Base-by-base conservation (phyloP, 1,284 basidiomycete species). In the Cystobasidium slooffiae region DNA sequence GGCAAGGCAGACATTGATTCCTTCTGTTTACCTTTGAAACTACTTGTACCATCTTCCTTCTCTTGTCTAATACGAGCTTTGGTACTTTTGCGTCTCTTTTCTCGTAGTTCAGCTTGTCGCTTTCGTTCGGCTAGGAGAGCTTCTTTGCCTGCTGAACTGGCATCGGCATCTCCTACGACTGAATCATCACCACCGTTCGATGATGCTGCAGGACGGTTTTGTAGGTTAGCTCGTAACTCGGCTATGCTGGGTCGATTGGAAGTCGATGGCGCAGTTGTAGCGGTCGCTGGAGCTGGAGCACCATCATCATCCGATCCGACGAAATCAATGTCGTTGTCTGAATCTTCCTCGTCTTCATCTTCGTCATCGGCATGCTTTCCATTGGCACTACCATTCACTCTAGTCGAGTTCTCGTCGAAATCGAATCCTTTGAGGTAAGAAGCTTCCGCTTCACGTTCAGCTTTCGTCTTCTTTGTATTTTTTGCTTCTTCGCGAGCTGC, bases 121-220 rank as follows among this genome's bases (percentile, higher is more conserved):
- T 93, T 84, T 68, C 91, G 85, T 81, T 93, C 91, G 79, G 93
- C 91, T 72, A 95, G 82, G 66, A 97, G 82, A 77, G 89, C 91
- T 79, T 95, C 93, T 80, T 87, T 88, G 77, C 88, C 64, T 41
- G 64, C 64, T 52, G 64, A 51, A 80, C 52, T 79, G 78, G 80
- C 77, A 51, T 80, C n/a, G 43, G 67, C 74, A 84, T 75, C 77
- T 31, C 31, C 31, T 31, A 69, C 75, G 16, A 75, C 76, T 6
- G 69, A 86, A 16, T 87, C 84, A 76, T 87, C 86, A 9, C 83
- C 83, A 18, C 78, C 80, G 8, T 68, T 63, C 20, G 61, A 63
- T n/a, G 37, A 74, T 9, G 75, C 87, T 8, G 83, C 88, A 82
- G 96, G 92, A 72, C 89, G 88, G 5, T 87, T 86, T 72, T 92